A percentile compares a stretch with the other conserved stretches of the same genome.
phyloP scores from a whole-genome alignment of 176 grass and related monocot species.

The Puya raimondii region DNA sequence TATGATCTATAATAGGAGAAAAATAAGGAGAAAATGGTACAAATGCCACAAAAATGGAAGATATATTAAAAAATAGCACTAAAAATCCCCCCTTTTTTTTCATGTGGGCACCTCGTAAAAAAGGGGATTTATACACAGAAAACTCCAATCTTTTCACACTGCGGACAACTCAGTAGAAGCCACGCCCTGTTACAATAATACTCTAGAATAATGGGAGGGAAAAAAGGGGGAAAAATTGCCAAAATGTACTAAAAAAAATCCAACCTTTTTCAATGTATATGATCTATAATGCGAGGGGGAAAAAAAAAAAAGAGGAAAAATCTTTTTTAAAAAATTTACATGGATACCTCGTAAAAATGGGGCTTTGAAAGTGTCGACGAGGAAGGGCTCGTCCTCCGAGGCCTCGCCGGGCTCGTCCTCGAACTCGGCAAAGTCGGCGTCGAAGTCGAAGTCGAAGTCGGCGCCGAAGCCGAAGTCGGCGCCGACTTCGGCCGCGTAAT shows the following conservation, averaged over 20 bases:
- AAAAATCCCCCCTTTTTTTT: too few relatives aligned
- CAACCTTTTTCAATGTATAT: not conserved
- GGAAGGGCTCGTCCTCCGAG: conserved; percentile 5
- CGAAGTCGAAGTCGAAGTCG: conserved; percentile 28
- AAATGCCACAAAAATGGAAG: too few relatives aligned
- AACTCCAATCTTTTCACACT: too few relatives aligned
- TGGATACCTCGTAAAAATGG: not conserved
- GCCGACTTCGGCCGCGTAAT: not conserved
- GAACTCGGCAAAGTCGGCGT: conserved; percentile 31
- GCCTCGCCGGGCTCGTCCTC: not conserved
- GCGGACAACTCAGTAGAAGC: too few relatives aligned
- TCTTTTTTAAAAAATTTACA: too few relatives aligned
- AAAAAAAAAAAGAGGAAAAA: not conserved
- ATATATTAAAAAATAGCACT: too few relatives aligned
- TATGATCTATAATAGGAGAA: too few relatives aligned
- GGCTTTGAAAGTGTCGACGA: not conserved
- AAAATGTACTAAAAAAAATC: not conserved
- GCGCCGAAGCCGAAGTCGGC: not conserved
- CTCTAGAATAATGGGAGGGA: too few relatives aligned
- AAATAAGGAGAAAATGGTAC: too few relatives aligned
- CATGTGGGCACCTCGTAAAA: too few relatives aligned
- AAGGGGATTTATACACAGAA: too few relatives aligned
- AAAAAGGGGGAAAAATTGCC: not conserved
- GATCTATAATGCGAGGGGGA: not conserved
- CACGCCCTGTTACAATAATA: too few relatives aligned